phyloP scores from a whole-genome alignment of 352 stramenopile species.

The Globisporangium lucens region DNA sequence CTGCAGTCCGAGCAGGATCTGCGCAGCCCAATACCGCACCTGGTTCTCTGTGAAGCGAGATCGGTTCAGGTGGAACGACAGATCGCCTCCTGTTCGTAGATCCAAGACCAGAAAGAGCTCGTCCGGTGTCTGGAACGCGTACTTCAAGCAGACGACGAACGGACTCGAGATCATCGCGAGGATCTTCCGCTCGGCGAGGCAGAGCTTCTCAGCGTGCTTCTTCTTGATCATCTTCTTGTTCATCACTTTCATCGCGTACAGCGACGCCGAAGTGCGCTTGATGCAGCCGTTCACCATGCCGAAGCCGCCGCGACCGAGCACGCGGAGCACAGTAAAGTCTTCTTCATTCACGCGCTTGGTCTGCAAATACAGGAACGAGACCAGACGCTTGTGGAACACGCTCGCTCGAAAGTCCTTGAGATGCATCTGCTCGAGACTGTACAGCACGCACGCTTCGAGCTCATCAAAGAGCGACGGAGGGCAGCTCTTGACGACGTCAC shows the following conservation, averaged over 20 bases:
- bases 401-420: constrained; percentile 79
- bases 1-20: constrained; percentile 72
- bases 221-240: constrained; percentile 90
- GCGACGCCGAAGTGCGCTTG: constrained; percentile 85
- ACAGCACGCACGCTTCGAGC: constrained; percentile 69
- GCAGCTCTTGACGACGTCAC: constrained; percentile 11
- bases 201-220: constrained; percentile 88
- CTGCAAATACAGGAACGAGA: constrained; percentile 91
- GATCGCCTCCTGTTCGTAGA: constrained; percentile 95
- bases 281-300: constrained; percentile 97
- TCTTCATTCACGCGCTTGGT: constrained; percentile 90
- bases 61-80: constrained; percentile 85
- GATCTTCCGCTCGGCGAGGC: constrained; percentile 73
- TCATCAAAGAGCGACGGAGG: constrained; percentile 62
- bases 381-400: constrained; percentile 73
- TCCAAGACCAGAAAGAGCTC: constrained; percentile 97
- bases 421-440: constrained; percentile 58
- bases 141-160: constrained; percentile 96
- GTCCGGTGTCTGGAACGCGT: constrained; percentile 93
- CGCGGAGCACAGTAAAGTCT: constrained; percentile 95
- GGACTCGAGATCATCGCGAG: constrained; percentile 73
- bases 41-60: constrained; percentile 64
- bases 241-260: constrained; percentile 88
- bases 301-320: constrained; percentile 95
- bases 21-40: constrained; percentile 80